These are phyloP conservation scores for Ophiocordyceps unilateralis DNA, from an alignment of 2,329 filamentous ascomycete species.

Conservation along the genomic window DNA sequence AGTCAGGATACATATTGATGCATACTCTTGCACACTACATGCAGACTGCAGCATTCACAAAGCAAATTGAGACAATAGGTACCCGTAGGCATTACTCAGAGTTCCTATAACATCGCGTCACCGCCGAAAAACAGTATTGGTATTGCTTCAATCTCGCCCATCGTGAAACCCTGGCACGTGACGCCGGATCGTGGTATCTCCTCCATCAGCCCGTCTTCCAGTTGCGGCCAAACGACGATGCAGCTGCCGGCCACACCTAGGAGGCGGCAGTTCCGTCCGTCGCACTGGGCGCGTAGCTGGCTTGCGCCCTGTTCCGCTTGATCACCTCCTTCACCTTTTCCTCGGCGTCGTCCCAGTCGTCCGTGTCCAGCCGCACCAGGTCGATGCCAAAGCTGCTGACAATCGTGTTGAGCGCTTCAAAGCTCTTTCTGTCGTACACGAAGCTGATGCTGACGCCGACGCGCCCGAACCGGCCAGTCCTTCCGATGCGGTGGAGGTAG, in stretches of 20 bases:
- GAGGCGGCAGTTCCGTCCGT: conserved; percentile 16
- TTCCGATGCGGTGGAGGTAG: conserved; percentile 93
- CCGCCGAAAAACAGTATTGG: background rate
- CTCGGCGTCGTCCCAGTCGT: conserved; percentile 86
- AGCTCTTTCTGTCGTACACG: conserved; percentile 73
- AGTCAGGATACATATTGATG: too few species aligned
- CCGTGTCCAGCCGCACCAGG: conserved; percentile 63
- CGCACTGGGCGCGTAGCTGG: conserved; percentile 31
- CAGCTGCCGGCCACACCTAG: conserved; percentile 11
- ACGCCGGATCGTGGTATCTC: background rate
- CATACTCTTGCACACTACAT: too few species aligned
- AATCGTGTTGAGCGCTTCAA: conserved; percentile 63
- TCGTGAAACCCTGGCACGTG: background rate
- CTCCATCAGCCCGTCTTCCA: conserved; percentile 1
- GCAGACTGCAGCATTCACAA: too few species aligned
- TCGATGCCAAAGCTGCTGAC: conserved; percentile 64
- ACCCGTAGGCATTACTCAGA: too few species aligned
- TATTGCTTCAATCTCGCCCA: background rate
- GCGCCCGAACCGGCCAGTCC: conserved; percentile 90
- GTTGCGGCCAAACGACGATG: conserved; percentile 1
- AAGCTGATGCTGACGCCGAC: conserved; percentile 94
- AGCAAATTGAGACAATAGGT: too few species aligned
- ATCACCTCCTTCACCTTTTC: conserved; percentile 65
- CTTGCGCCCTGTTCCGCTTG: conserved; percentile 48
- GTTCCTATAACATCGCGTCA: too few species aligned